Percentiles rank a stretch among this genome's conserved stretches.
Evolutionary conservation across 805 yeast genomes (phyloP).

Genomic region (Spathaspora arborariae): DNA sequence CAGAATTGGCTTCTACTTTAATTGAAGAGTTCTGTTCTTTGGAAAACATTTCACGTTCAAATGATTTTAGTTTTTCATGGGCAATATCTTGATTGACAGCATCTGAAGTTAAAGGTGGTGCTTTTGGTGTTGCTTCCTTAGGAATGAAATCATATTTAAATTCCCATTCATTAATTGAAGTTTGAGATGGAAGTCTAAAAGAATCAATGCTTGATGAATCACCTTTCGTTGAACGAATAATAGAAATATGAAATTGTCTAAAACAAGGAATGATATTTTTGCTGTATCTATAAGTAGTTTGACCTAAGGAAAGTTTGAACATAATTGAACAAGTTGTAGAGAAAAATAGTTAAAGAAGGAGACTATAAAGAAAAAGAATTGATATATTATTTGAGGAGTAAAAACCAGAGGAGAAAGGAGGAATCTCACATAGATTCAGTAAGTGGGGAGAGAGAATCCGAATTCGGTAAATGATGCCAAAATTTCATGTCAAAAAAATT

Average conservation of each 20-base stretch:
- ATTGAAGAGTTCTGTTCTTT: constrained; percentile 31
- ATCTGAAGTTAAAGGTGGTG: constrained; percentile 45
- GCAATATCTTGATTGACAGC: constrained; percentile 48
- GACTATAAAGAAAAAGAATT: neutral
- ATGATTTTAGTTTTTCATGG: constrained; percentile 34
- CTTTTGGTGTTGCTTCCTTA: constrained; percentile 35
- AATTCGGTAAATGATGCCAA: no score
- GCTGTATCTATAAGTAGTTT: neutral
- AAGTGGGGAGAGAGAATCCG: neutral
- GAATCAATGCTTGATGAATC: constrained; percentile 58
- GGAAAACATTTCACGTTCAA: constrained; percentile 34
- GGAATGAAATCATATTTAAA: constrained; percentile 45
- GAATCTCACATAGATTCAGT: no score
- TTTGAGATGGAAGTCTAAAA: constrained; percentile 46
- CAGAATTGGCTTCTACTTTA: constrained; percentile 43
- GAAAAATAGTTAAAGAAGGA: neutral
- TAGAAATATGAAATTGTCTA: neutral
- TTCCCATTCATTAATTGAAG: constrained; percentile 48
- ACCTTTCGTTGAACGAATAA: constrained; percentile 40
- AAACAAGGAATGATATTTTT: neutral
- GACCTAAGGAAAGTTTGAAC: constrained; percentile 5
- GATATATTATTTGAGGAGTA: neutral
- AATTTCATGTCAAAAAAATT: no score
- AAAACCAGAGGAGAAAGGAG: neutral
- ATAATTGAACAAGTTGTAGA: neutral